phyloP scores from a whole-genome alignment of 2,329 filamentous ascomycete genomes.

The Penicillium expansum region DNA sequence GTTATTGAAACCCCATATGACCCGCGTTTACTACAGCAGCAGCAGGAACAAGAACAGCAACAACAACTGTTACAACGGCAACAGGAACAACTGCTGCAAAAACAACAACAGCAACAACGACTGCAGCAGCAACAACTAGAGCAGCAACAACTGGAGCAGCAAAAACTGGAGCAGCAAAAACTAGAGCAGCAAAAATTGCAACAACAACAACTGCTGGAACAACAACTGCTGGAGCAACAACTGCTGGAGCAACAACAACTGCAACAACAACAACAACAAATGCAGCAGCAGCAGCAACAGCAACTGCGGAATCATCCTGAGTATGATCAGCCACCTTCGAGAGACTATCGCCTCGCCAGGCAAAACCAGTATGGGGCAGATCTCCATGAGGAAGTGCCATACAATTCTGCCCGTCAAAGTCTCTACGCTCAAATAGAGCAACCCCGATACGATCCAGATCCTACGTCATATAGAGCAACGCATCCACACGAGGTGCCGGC shows the following conservation, averaged over 20 bases:
- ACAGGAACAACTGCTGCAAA: not conserved
- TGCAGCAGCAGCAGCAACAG: slow-evolving; percentile 11
- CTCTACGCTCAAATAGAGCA: slow-evolving; percentile 23
- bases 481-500: slow-evolving; percentile 20
- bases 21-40: slow-evolving; percentile 19
- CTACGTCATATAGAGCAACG: slow-evolving; percentile 20
- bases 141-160: not conserved
- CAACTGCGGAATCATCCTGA: slow-evolving; percentile 25
- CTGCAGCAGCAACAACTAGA: no score
- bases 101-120: not conserved
- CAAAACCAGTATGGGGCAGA: slow-evolving; percentile 21
- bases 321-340: slow-evolving; percentile 24
- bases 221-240: not conserved
- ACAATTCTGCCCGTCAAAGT: slow-evolving; percentile 19
- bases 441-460: slow-evolving; percentile 24
- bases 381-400: slow-evolving; percentile 12
- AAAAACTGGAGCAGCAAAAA: not conserved
- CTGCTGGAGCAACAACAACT: slow-evolving; percentile 11
- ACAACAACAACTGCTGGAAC: not conserved
- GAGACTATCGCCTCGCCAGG: slow-evolving; percentile 23
- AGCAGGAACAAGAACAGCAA: not conserved
- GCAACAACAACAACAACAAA: not conserved
- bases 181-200: slow-evolving; percentile 10
- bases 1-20: slow-evolving; percentile 22
- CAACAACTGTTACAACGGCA: not conserved